Evolutionary conservation across 331 rosid species (phyloP).

Genomic region (Acacia concinna): DNA sequence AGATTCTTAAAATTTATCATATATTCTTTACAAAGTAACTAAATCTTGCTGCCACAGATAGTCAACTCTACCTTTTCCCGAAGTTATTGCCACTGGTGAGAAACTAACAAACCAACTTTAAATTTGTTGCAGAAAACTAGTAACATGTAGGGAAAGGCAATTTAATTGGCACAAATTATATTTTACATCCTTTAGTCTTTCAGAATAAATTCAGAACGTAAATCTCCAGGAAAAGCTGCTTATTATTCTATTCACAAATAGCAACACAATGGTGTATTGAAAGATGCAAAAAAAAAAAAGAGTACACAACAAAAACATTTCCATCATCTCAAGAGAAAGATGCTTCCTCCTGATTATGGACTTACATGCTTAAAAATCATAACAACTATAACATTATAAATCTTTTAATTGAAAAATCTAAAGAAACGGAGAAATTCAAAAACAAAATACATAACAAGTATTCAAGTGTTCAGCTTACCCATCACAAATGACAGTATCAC

Average conservation of each 20-base stretch:
- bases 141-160: not conserved
- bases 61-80: not conserved
- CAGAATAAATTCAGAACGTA: not conserved
- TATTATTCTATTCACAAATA: constrained; percentile 19
- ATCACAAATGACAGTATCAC: constrained; percentile 70
- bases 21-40: not conserved
- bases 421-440: constrained; percentile 15
- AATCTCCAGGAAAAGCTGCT: constrained; percentile 3
- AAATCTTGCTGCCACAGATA: not conserved
- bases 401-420: not conserved
- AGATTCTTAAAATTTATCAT: not conserved
- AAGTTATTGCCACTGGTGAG: not conserved
- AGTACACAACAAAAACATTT: constrained; percentile 11
- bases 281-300: not conserved
- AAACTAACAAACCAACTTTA: not conserved
- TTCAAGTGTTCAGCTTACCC: constrained; percentile 52
- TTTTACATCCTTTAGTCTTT: not conserved
- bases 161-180: not conserved
- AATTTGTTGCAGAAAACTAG: not conserved
- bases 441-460: constrained; percentile 2
- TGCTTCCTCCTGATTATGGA: constrained; percentile 12
- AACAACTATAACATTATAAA: constrained; percentile 9
- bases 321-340: not conserved
- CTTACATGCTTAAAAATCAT: not conserved
- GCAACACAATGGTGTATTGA: not conserved